Evolutionary conservation across 148 eudicot genomes (phyloP).

Genomic region (Gaultheria prostrata): DNA sequence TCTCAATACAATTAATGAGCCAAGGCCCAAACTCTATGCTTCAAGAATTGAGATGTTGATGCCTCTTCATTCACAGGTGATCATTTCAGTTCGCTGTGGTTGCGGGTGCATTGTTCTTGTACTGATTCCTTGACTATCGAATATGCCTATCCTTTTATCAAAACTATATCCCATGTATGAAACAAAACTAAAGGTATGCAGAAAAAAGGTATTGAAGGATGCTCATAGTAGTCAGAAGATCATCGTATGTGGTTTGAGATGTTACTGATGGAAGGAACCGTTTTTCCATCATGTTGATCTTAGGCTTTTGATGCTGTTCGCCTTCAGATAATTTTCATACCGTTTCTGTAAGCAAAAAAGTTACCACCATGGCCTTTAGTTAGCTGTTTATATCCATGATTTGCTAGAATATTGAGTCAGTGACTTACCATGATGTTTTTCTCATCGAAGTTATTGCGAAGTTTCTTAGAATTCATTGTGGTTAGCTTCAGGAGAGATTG

Average conservation of each 20-base stretch:
- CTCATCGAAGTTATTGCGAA: background rate
- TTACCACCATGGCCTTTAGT: background rate
- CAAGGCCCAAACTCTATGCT: background rate
- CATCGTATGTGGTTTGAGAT: conserved; percentile 1
- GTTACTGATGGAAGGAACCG: background rate
- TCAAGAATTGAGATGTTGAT: background rate
- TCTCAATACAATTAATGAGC: background rate
- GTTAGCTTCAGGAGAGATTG: background rate
- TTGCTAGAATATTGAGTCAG: background rate
- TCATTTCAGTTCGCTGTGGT: background rate
- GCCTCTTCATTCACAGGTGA: background rate
- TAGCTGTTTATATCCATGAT: background rate
- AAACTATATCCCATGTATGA: background rate
- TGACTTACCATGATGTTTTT: background rate
- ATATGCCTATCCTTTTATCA: background rate
- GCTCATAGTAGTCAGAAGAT: background rate
- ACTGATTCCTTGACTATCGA: background rate
- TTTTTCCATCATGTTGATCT: background rate
- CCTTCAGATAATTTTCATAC: background rate
- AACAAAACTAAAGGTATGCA: background rate
- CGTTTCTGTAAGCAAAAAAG: background rate
- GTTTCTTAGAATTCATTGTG: background rate
- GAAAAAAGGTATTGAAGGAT: background rate
- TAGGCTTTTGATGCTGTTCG: background rate
- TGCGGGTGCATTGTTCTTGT: background rate